Conservation (phyloP, 2,329 filamentous ascomycete genomes). For the Aspergillus sp. region DNA sequence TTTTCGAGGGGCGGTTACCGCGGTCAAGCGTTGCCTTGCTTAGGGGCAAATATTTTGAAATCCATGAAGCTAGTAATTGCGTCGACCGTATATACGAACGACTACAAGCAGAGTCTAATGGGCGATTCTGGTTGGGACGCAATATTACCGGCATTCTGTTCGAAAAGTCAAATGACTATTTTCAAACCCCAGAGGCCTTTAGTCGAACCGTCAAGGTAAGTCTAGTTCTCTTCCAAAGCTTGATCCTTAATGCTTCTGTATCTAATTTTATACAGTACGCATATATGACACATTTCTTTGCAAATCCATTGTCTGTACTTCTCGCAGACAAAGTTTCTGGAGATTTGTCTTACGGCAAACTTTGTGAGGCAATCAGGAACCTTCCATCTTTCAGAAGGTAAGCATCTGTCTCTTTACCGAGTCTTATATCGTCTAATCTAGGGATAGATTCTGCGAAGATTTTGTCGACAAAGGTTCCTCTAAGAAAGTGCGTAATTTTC, state of each 20-base stretch:
- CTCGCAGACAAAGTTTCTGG: slow-evolving; percentile 27
- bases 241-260: not conserved
- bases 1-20: slow-evolving; percentile 56
- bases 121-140: slow-evolving; percentile 49
- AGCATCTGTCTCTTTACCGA: slow-evolving; percentile 2
- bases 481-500: slow-evolving; percentile 37
- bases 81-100: slow-evolving; percentile 38
- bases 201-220: slow-evolving; percentile 47
- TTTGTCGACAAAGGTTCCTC: slow-evolving; percentile 32
- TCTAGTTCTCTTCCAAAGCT: not conserved
- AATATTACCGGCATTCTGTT: slow-evolving; percentile 48
- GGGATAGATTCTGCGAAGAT: slow-evolving; percentile 35
- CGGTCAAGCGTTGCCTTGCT: slow-evolving; percentile 49
- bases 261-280: slow-evolving; percentile 46
- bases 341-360: slow-evolving; percentile 30
- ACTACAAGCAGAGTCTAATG: slow-evolving; percentile 30
- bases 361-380: slow-evolving; percentile 53
- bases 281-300: slow-evolving; percentile 61
- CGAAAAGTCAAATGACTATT: slow-evolving; percentile 54
- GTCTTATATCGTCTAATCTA: too few relatives aligned
- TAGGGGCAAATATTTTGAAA: slow-evolving; percentile 52
- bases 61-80: slow-evolving; percentile 44
- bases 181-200: slow-evolving; percentile 55
- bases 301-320: slow-evolving; percentile 53
- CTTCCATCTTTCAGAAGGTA: slow-evolving; percentile 52